phyloP scores from a whole-genome alignment of 768 basidiomycete genomes.

The Ramaria rubella region DNA sequence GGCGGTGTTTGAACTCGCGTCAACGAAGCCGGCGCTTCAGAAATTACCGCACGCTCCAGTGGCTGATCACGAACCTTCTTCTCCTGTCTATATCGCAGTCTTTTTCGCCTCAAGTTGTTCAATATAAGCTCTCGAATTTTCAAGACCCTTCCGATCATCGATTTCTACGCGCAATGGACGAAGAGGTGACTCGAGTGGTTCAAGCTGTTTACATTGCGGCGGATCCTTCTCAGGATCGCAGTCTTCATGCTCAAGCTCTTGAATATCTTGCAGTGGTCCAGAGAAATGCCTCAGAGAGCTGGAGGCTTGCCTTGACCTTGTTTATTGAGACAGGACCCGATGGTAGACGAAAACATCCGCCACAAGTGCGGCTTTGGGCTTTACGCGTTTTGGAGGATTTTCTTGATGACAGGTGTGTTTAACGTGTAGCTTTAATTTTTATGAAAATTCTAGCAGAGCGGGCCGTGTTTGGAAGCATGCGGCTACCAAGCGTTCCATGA shows the following conservation, averaged over 20 bases:
- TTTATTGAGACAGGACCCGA: slow-evolving; percentile 58
- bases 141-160: neutral
- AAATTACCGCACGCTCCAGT: neutral
- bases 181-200: slow-evolving; percentile 67
- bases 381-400: slow-evolving; percentile 77
- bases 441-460: no score
- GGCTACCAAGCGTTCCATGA: no score
- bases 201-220: slow-evolving; percentile 87
- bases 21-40: neutral
- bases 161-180: slow-evolving; percentile 45
- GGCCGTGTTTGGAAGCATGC: no score
- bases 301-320: slow-evolving; percentile 73
- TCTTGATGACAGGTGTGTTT: slow-evolving; percentile 72
- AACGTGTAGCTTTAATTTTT: no score
- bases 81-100: neutral
- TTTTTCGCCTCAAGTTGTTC: neutral
- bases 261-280: slow-evolving; percentile 75
- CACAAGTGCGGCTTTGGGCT: slow-evolving; percentile 74
- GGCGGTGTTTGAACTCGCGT: neutral
- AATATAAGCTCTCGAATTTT: neutral
- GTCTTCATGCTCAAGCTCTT: slow-evolving; percentile 80
- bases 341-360: slow-evolving; percentile 59
- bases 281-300: slow-evolving; percentile 58
- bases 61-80: neutral
- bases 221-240: slow-evolving; percentile 43